These are phyloP conservation scores for Toxicodendron radicans DNA, from an alignment of 345 rosid species.

Conservation along the genomic window DNA sequence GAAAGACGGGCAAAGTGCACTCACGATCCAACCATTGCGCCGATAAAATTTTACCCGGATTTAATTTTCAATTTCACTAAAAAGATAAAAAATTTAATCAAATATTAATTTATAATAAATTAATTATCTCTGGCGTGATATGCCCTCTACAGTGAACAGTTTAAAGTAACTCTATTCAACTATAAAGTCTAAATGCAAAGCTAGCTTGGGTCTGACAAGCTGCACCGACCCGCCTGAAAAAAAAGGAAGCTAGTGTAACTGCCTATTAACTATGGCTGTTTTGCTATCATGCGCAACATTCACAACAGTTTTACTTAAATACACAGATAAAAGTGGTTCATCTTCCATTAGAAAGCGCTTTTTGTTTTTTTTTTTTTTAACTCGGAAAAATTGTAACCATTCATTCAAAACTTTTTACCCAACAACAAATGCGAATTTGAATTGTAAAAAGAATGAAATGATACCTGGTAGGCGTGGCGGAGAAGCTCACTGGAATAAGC, in stretches of 20 bases:
- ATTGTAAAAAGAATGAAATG: not conserved
- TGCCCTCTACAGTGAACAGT: too few relatives aligned
- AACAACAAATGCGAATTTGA: too few relatives aligned
- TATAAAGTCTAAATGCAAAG: constrained; percentile 18
- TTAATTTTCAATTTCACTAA: constrained; percentile 5
- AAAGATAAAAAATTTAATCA: too few relatives aligned
- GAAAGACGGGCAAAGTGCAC: constrained; percentile 34
- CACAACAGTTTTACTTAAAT: not conserved
- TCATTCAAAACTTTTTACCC: not conserved
- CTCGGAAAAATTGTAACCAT: not conserved
- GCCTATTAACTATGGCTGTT: constrained; percentile 10
- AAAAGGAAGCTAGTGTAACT: constrained; percentile 17
- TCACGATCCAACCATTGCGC: constrained; percentile 43
- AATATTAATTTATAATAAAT: too few relatives aligned
- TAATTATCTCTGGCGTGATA: too few relatives aligned
- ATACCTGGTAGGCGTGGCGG: constrained; percentile 84
- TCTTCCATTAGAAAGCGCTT: not conserved
- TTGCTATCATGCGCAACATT: constrained; percentile 15
- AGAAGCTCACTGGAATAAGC: constrained; percentile 75
- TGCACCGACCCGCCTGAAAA: constrained; percentile 32
- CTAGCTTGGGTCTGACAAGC: constrained; percentile 2
- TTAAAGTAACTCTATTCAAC: not conserved
- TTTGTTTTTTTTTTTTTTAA: not conserved
- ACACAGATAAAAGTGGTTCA: not conserved
- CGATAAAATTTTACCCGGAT: constrained; percentile 16